A percentile compares a stretch with the other conserved stretches of the same genome.
Evolutionary conservation across 495 filamentous ascomycete genomes (phyloP).

Genomic region (Immersiella caudata): DNA sequence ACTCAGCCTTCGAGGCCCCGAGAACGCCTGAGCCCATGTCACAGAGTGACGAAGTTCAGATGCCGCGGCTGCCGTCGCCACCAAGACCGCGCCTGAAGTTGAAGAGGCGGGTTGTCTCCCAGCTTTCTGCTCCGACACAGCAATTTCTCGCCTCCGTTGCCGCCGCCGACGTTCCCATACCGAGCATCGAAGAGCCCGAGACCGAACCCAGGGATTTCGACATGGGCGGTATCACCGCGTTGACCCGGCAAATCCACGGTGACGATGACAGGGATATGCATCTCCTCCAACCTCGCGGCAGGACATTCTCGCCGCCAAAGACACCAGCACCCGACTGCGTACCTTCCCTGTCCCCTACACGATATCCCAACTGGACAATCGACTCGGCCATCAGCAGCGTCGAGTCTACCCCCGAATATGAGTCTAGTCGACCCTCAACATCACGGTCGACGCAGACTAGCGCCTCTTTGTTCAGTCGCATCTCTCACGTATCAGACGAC

Average conservation of each 20-base stretch:
- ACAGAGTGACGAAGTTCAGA: slow-evolving; percentile 36
- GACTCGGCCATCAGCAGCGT: slow-evolving; percentile 49
- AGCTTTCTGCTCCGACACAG: slow-evolving; percentile 54
- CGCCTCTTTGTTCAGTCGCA: slow-evolving; percentile 50
- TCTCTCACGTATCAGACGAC: slow-evolving; percentile 53
- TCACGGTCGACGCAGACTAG: slow-evolving; percentile 54
- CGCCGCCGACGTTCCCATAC: slow-evolving; percentile 58
- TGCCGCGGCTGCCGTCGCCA: slow-evolving; percentile 45
- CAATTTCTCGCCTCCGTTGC: slow-evolving; percentile 61
- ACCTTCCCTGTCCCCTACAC: slow-evolving; percentile 35
- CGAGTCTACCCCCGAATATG: slow-evolving; percentile 54
- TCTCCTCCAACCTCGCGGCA: slow-evolving; percentile 33
- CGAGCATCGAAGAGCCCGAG: slow-evolving; percentile 53
- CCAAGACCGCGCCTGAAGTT: slow-evolving; percentile 49
- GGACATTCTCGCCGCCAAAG: slow-evolving; percentile 48
- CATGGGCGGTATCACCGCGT: slow-evolving; percentile 33
- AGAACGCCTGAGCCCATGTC: slow-evolving; percentile 50
- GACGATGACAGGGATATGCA: slow-evolving; percentile 40
- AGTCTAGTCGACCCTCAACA: slow-evolving; percentile 55
- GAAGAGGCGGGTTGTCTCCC: slow-evolving; percentile 51
- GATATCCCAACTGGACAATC: slow-evolving; percentile 53
- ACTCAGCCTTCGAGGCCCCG: slow-evolving; percentile 38
- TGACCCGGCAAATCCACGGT: slow-evolving; percentile 30
- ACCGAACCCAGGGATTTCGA: slow-evolving; percentile 38
- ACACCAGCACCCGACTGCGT: slow-evolving; percentile 47